Conservation (phyloP, 2,329 filamentous ascomycete genomes). For the Plenodomus tracheiphilus region DNA sequence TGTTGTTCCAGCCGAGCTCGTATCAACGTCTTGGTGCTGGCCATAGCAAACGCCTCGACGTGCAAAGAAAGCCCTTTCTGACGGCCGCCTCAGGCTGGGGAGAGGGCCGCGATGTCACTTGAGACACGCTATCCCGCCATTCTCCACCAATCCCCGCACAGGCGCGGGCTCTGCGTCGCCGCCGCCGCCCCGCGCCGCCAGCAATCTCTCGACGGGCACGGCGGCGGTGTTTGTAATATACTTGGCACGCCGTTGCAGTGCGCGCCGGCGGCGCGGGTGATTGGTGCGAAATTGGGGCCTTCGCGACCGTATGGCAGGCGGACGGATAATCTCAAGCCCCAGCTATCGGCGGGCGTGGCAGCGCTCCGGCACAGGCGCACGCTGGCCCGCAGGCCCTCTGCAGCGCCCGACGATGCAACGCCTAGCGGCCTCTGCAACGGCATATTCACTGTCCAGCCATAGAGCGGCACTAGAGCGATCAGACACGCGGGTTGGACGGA, state of each 20-base stretch:
- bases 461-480: constrained; percentile 35
- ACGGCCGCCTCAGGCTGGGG: constrained; percentile 7
- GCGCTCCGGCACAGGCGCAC: constrained; percentile 3
- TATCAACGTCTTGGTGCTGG: not conserved
- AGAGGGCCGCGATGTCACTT: constrained; percentile 1
- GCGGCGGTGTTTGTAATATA: constrained; percentile 7
- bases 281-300: constrained; percentile 37
- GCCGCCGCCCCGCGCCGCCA: constrained; percentile 22
- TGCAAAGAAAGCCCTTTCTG: not conserved
- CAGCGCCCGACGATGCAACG: constrained; percentile 18
- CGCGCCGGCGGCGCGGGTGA: constrained; percentile 13
- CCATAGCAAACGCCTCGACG: not conserved
- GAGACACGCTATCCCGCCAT: constrained; percentile 12
- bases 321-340: constrained; percentile 36
- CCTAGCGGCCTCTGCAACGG: constrained; percentile 34
- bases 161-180: not conserved
- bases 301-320: constrained; percentile 18
- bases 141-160: constrained; percentile 37
- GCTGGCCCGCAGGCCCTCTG: constrained; percentile 23
- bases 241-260: constrained; percentile 23
- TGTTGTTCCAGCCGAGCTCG: not conserved
- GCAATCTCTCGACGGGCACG: constrained; percentile 21
- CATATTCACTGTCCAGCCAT: constrained; percentile 47
- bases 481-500: constrained; percentile 40
- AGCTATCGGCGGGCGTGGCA: constrained; percentile 27